These are phyloP conservation scores for Pseudogymnoascus destructans DNA, from an alignment of 2,329 filamentous ascomycete genomes.

Conservation along the genomic window DNA sequence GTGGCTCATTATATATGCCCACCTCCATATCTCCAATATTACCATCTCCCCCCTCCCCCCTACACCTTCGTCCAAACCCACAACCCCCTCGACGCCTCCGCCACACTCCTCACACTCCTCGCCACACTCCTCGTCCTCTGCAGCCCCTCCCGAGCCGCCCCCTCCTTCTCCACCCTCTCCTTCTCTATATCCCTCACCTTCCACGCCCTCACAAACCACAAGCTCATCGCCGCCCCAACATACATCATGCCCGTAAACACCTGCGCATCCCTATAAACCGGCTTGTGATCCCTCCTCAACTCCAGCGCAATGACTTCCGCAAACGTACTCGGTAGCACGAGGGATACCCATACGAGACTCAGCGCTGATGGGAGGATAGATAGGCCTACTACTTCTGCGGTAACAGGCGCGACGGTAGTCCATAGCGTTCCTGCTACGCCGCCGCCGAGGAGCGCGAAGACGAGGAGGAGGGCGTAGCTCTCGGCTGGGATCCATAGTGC, in stretches of 20 bases:
- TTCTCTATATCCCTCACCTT: conserved; percentile 31
- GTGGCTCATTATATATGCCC: background rate
- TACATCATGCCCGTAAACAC: conserved; percentile 35
- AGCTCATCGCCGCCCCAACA: conserved; percentile 35
- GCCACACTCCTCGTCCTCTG: conserved; percentile 25
- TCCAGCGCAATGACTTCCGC: conserved; percentile 42
- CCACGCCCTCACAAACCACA: conserved; percentile 41
- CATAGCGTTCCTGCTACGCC: conserved; percentile 35
- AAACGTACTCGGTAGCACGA: conserved; percentile 55
- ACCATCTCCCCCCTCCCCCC: background rate
- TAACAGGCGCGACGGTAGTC: conserved; percentile 52
- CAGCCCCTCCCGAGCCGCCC: background rate
- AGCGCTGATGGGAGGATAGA: conserved; percentile 52
- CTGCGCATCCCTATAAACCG: conserved; percentile 11
- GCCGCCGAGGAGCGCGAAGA: conserved; percentile 32
- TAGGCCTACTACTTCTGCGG: conserved; percentile 58
- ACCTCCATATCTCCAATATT: background rate
- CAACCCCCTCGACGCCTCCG: conserved; percentile 27
- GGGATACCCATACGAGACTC: conserved; percentile 54
- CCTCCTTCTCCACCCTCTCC: background rate
- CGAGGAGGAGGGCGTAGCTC: conserved; percentile 29
- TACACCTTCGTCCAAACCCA: conserved; percentile 7
- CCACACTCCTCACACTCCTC: conserved; percentile 27
- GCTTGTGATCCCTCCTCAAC: background rate
- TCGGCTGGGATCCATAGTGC: conserved; percentile 34